These are phyloP conservation scores for Fusarium zealandicum DNA, from an alignment of 2,329 filamentous ascomycete species.

Conservation along the genomic window DNA sequence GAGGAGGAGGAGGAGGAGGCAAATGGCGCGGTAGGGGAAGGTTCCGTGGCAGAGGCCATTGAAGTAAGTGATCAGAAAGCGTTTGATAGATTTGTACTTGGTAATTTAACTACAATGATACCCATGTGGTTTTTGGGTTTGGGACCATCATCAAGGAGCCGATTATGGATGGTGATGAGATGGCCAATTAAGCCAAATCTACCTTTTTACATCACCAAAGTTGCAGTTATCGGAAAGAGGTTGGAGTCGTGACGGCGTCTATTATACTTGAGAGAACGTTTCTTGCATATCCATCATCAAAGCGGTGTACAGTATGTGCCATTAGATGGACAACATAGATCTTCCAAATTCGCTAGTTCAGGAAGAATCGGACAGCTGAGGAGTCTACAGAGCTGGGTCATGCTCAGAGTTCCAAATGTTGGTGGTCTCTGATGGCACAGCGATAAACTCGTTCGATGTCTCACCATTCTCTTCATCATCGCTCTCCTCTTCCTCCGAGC, in stretches of 20 bases:
- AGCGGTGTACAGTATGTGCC: constrained; percentile 25
- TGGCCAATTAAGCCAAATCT: no score
- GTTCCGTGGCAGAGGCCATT: constrained; percentile 48
- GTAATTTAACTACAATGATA: constrained; percentile 27
- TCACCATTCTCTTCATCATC: constrained; percentile 40
- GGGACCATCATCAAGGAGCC: not conserved
- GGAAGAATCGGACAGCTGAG: constrained; percentile 37
- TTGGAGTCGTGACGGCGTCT: constrained; percentile 44
- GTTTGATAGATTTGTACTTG: constrained; percentile 6
- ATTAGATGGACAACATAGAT: constrained; percentile 22
- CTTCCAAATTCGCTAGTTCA: constrained; percentile 19
- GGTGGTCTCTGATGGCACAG: constrained; percentile 53
- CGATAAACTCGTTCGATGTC: constrained; percentile 57
- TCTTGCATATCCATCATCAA: constrained; percentile 39
- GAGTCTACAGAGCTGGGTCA: constrained; percentile 56
- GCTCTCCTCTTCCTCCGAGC: constrained; percentile 47
- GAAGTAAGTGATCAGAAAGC: constrained; percentile 1
- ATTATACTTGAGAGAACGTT: constrained; percentile 38
- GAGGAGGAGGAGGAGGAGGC: constrained; percentile 49
- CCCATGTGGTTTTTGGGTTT: constrained; percentile 10
- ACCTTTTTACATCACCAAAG: not conserved
- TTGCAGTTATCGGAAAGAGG: constrained; percentile 28
- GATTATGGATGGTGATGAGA: no score
- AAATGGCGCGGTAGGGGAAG: constrained; percentile 51
- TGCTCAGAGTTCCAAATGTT: constrained; percentile 53